Evolutionary conservation across 2,329 filamentous ascomycete species (phyloP), one percentile per base, ranked within the genome.

Genomic region (Paracoccidioides brasiliensis): DNA sequence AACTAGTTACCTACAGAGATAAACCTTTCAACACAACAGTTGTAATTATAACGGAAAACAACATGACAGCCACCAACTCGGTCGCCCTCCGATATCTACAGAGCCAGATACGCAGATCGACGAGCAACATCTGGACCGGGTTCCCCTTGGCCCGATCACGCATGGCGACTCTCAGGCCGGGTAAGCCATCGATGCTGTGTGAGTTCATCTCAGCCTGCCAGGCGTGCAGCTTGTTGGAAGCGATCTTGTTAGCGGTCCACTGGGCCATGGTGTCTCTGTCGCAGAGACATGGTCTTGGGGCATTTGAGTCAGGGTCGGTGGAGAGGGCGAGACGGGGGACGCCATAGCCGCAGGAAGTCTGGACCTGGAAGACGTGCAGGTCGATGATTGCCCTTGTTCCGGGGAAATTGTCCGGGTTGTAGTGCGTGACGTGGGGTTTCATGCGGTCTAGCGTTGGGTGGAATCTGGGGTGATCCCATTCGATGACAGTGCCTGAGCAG

Each of bases 281-380:
- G 57, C 77, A 71, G 57, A 81, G 78, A 43, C 61, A 64, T 4
- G 63, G 61, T 22, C 57, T 59, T 14, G 60, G 53, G 44, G 63
- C 53, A 32, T 62, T 56, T 40, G 60, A 63, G 3, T 64, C 54
- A 3, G 61, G 56, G 56, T 76, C 74, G 6, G 70, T 58, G 7
- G 58, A 63, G 63, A 74, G 62, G 61, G 72, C 61, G 10, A 83
- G 67, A 35, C 76, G 70, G 1, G 83, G 82, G 6, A 86, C 81
- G 30, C 78, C 81, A 61, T 76, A 86, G 5, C 84, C 83, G 63
- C 83, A 87, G 52, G 78, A 80, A 8, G 81, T 85, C 74, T 85
- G 82, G 3, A 82, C 75, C 67, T 72, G 48, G 5, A n/a, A 42
- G 15, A 22, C 45, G 43, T 48, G 15, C 28, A 3, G 12, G n/a